Base-by-base conservation (phyloP, 345 rosid genomes). In the Mallotus nudiflorus region DNA sequence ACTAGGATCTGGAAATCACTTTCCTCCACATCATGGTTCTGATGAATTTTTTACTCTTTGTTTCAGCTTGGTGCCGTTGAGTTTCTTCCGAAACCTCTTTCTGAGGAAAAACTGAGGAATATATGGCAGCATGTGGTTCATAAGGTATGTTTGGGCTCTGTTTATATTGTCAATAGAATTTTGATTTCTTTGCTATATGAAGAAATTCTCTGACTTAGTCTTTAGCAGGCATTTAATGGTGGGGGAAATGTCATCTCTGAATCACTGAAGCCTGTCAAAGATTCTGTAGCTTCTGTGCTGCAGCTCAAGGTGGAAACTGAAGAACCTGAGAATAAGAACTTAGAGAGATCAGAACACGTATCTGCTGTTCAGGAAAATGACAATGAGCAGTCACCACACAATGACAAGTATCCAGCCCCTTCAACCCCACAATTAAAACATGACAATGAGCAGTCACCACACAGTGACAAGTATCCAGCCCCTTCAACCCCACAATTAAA, bases 41-140 rank as follows among this genome's bases (percentile, higher is more conserved):
- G 45, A 44, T 67, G 25, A 20, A 51, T 67, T 51, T 54, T 57
- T 81, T 72, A 80, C 60, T 55, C 71, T 74, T 62, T 68, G 70
- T 81, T 80, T 69, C 90, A 95, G 99, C 89, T 86, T 40, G 99
- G 99, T 71, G 99, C 97, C 53, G 97, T 95, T 55, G 99, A 92
- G 82, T 95, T 95, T 83, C 97, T 95, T 44, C 85, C 40, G 55
- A 90, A 92, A 80, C 99, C 99, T 12, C 80, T 95, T 37, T 86
- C 85, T 0, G 89, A 88, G 62, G 97, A 90, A 68, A 95, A 92
- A 76, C 78, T 95, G 69, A 82, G 85, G 82, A 90, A 95, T 65
- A 82, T 95, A 71, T 95, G 99, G 99, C 99, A 95, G 78, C 99
- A 95, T 27, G 97, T 95, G 72, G 92, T 90, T 75, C 97, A 92